phyloP scores from a whole-genome alignment of 2,329 filamentous ascomycete species.

The Xylariaceae sp. region DNA sequence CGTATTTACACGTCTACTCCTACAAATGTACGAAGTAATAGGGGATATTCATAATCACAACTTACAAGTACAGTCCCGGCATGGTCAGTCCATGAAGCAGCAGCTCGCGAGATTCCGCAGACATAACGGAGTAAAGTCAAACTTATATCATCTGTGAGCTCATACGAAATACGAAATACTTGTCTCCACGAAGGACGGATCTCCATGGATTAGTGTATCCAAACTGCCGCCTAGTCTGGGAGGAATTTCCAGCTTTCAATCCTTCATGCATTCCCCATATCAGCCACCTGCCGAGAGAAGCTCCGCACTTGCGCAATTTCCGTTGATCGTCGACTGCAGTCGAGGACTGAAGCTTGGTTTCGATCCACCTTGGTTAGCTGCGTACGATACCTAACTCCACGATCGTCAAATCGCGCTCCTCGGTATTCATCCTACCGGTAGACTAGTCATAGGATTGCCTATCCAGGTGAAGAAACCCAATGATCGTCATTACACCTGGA shows the following conservation, averaged over 20 bases:
- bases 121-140: too few species aligned
- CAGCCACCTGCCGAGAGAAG: not conserved
- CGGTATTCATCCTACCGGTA: constrained; percentile 8
- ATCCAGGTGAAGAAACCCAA: constrained; percentile 1
- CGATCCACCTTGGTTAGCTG: not conserved
- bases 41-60: too few species aligned
- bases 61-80: too few species aligned
- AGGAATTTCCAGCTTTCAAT: not conserved
- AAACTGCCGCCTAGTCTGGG: too few species aligned
- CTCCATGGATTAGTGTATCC: too few species aligned
- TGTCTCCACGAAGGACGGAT: too few species aligned
- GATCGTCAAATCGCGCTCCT: constrained; percentile 9
- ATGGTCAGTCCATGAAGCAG: too few species aligned
- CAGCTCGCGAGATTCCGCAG: too few species aligned
- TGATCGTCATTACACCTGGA: constrained; percentile 10
- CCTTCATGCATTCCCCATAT: not conserved
- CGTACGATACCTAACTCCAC: not conserved
- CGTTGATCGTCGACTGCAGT: not conserved
- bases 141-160: too few species aligned
- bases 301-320: not conserved
- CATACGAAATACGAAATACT: too few species aligned
- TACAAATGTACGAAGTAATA: not conserved
- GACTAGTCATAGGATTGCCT: constrained; percentile 5
- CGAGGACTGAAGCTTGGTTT: not conserved
- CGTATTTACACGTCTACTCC: too few species aligned